These are phyloP conservation scores for Pulicaria dysenterica DNA, from an alignment of 129 eudicot species.

Conservation along the genomic window DNA sequence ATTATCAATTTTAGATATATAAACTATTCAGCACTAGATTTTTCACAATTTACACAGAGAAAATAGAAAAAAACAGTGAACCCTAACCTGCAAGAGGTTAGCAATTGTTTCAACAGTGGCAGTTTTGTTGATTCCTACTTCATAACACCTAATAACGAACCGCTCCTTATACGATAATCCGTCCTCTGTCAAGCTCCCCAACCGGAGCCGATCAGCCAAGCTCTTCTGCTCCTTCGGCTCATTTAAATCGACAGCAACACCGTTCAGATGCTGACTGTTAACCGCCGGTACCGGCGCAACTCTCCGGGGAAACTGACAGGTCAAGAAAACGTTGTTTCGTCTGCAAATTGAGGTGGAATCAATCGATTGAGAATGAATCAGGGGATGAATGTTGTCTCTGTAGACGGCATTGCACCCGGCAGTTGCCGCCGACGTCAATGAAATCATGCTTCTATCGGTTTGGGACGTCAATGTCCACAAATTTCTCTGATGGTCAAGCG, in stretches of 20 bases:
- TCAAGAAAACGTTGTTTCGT: background rate
- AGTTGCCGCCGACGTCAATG: constrained; percentile 19
- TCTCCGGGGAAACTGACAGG: constrained; percentile 9
- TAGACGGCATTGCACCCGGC: constrained; percentile 18
- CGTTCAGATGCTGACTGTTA: constrained; percentile 22
- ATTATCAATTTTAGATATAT: background rate
- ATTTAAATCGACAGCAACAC: background rate
- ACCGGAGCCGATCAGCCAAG: constrained; percentile 61
- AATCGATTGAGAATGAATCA: constrained; percentile 20
- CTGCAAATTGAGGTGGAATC: constrained; percentile 27
- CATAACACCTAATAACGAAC: constrained; percentile 77
- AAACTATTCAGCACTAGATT: constrained; percentile 3
- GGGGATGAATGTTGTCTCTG: background rate
- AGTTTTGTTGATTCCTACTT: constrained; percentile 85
- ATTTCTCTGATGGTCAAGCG: constrained; percentile 9
- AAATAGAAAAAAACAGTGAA: background rate
- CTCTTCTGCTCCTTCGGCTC: constrained; percentile 30
- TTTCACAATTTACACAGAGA: background rate
- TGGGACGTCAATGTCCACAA: constrained; percentile 13
- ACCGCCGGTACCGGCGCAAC: constrained; percentile 29
- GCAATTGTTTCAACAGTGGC: constrained; percentile 92
- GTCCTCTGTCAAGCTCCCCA: constrained; percentile 75
- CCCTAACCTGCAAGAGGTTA: constrained; percentile 71
- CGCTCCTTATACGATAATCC: constrained; percentile 81
- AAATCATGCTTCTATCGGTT: background rate